Conservation (phyloP, 2,329 filamentous ascomycete genomes). For the Seiridium unicorne region DNA sequence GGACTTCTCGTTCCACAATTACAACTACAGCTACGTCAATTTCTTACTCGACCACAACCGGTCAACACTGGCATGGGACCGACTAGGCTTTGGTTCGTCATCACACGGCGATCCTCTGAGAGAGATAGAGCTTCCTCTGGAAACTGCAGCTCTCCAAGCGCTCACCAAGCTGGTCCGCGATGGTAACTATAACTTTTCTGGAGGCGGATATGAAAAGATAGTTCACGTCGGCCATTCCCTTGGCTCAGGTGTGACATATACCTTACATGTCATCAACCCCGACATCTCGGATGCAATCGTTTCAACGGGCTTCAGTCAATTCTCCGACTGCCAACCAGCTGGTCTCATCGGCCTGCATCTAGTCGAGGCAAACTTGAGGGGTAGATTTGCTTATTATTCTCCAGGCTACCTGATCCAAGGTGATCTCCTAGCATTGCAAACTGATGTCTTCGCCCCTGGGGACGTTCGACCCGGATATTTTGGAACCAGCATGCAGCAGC, state of each 20-base stretch:
- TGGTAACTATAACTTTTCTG: conserved; percentile 42
- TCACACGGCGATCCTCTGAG: conserved; percentile 57
- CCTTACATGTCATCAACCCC: conserved; percentile 44
- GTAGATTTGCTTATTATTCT: conserved; percentile 30
- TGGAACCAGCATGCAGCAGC: conserved; percentile 42
- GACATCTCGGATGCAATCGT: conserved; percentile 58
- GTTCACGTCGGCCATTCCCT: conserved; percentile 65
- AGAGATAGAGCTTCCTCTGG: conserved; percentile 56
- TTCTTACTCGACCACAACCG: conserved; percentile 54
- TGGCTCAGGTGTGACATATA: conserved; percentile 57
- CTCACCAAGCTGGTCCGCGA: conserved; percentile 49
- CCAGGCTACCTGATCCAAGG: conserved; percentile 53
- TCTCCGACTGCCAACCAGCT: conserved; percentile 38
- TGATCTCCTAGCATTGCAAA: conserved; percentile 47
- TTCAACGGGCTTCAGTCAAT: conserved; percentile 59
- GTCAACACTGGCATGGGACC: conserved; percentile 60
- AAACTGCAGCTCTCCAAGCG: conserved; percentile 55
- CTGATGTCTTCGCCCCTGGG: conserved; percentile 50
- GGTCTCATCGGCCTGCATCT: conserved; percentile 47
- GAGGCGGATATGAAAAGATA: conserved; percentile 39
- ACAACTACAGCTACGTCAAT: conserved; percentile 62
- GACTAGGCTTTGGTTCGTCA: conserved; percentile 59
- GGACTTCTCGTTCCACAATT: conserved; percentile 55
- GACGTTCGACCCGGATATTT: conserved; percentile 53
- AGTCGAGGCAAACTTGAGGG: conserved; percentile 36